Base-by-base conservation (phyloP, 306 rosid genomes). In the Prinsepia uniflora region DNA sequence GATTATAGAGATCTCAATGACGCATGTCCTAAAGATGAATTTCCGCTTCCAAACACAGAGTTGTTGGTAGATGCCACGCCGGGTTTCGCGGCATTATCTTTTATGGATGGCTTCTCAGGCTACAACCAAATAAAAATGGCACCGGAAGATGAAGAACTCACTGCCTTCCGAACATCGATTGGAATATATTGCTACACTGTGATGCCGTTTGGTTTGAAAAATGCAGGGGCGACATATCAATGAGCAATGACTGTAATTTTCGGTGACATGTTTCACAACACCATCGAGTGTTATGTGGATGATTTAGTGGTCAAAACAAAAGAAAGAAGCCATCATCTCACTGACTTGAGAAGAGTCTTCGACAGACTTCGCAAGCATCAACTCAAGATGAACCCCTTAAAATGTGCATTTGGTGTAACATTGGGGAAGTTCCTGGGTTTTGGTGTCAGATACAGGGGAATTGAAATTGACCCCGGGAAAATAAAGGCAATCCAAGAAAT, bases 161-260 rank as follows among this genome's bases (percentile, higher is more conserved):
- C 17, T 0, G 1, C n/a, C 5, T 56, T 56, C 0, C 4, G 2
- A 0, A 56, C 40, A 0, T 8, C 62, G 0, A 56, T 20, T 0
- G 5, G 0, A 4, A 15, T 56, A 0, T 22, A 10, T 0, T 56
- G 1, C 0, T 56, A 22, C 24, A 54, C 34, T 9, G 7, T 19
- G 5, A 19, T 9, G 7, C 1, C 3, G 0, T 54, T 54, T 1
- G 14, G 14, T 18, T 5, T 19, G 0, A 54, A 54, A 44, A 44
- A 44, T 19, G 6, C 7, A 0, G 0, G 34, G 1, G 14, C 59
- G 6, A 54, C 34, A 54, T 54, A 54, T 12, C 59, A 54, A 54
- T 19, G 34, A 54, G 34, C 59, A 13, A 54, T 19, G 7, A 18
- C 3, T 1, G 0, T 18, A 0, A 54, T 54, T 19, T 54, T 54